phyloP scores from a whole-genome alignment of 345 rosid species.

The Aquilaria malaccensis region DNA sequence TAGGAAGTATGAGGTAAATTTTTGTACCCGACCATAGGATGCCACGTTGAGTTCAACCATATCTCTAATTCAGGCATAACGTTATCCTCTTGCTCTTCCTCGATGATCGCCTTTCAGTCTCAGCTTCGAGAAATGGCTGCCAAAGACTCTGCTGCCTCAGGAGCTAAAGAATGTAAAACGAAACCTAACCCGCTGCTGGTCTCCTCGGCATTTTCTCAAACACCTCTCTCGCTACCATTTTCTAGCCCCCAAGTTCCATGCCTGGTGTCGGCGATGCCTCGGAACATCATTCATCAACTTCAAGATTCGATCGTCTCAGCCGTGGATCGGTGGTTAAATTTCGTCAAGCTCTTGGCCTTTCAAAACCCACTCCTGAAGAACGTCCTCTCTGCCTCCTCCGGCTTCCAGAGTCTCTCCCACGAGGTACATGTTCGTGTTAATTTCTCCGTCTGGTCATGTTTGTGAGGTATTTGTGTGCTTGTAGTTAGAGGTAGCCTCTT shows the following conservation, averaged over 20 bases:
- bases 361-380: conserved; percentile 42
- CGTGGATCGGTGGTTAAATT: conserved; percentile 29
- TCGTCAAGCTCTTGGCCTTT: conserved; percentile 35
- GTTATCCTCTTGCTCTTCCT: conserved; percentile 13
- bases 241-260: conserved; percentile 21
- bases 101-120: neutral
- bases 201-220: conserved; percentile 40
- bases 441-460: neutral
- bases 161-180: neutral
- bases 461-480: neutral
- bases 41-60: too few species aligned
- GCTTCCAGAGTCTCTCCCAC: conserved; percentile 32
- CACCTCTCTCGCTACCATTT: conserved; percentile 27
- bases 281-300: conserved; percentile 31
- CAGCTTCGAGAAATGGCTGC: conserved; percentile 22
- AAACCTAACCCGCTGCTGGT: conserved; percentile 25
- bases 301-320: conserved; percentile 38
- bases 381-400: conserved; percentile 34
- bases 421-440: conserved; percentile 25
- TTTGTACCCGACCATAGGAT: too few species aligned
- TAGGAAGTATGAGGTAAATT: too few species aligned
- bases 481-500: neutral
- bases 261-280: conserved; percentile 22
- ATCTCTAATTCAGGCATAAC: neutral
- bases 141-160: conserved; percentile 20